Conservation (phyloP, 768 basidiomycete species). For the Mrakia blollopis region DNA sequence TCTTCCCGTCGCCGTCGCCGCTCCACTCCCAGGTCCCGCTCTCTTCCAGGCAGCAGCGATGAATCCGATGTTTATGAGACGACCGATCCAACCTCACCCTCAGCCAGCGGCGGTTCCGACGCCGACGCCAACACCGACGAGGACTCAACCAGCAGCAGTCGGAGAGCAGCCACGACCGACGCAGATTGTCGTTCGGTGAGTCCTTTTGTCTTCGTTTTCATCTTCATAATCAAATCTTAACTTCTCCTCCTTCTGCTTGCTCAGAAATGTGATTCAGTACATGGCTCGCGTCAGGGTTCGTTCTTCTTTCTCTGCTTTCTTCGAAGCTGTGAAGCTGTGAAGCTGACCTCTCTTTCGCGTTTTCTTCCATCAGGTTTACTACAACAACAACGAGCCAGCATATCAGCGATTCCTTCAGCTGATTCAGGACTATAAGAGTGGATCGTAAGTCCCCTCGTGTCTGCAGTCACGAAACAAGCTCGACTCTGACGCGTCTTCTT, state of each 20-base stretch:
- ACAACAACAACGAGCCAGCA: neutral
- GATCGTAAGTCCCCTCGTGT: neutral
- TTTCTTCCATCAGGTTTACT: neutral
- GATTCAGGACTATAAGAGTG: constrained; percentile 6
- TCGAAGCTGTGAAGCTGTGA: neutral
- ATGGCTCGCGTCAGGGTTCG: constrained; percentile 6
- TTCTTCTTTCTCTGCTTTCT: neutral
- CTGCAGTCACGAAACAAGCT: neutral
- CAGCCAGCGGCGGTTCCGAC: neutral
- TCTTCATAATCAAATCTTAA: neutral
- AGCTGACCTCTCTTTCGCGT: neutral
- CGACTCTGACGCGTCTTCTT: neutral
- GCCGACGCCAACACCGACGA: neutral
- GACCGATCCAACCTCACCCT: neutral
- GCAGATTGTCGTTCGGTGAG: neutral
- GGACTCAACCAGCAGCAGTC: neutral
- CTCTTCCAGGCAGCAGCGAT: neutral
- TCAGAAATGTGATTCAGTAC: neutral
- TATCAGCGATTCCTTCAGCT: neutral
- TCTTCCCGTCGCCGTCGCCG: neutral
- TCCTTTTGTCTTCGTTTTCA: neutral
- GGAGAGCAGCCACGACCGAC: neutral
- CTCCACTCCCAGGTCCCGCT: neutral
- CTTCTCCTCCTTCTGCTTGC: no score
- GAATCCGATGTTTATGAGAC: neutral